These are phyloP conservation scores for Eucalyptus erythrocorys DNA, from an alignment of 345 rosid species.

Conservation along the genomic window DNA sequence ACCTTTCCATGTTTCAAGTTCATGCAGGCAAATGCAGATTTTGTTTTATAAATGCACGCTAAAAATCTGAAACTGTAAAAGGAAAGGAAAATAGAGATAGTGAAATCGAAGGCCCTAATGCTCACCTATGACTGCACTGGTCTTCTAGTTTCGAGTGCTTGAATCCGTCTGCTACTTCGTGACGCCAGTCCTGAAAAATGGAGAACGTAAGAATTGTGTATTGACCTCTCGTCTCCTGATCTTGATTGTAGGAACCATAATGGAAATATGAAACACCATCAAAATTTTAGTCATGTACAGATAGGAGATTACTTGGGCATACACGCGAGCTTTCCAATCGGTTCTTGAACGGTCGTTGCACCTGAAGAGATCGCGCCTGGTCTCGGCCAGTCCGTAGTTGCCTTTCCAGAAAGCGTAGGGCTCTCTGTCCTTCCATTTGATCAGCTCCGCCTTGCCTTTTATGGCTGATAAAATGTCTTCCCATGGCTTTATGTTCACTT, in stretches of 20 bases:
- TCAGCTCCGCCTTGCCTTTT: constrained; percentile 5
- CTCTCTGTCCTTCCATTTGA: constrained; percentile 14
- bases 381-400: constrained; percentile 14
- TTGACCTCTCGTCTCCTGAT: neutral
- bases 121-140: constrained; percentile 46
- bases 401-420: constrained; percentile 34
- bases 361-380: constrained; percentile 7
- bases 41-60: neutral
- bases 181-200: constrained; percentile 16
- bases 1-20: constrained; percentile 14
- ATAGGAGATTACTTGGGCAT: neutral
- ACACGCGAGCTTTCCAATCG: constrained; percentile 17
- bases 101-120: constrained; percentile 5
- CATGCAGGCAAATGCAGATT: neutral
- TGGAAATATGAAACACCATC: neutral
- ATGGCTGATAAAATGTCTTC: neutral
- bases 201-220: neutral
- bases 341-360: constrained; percentile 1
- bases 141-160: constrained; percentile 29
- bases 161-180: constrained; percentile 2
- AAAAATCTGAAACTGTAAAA: neutral
- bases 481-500: constrained; percentile 27
- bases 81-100: neutral
- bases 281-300: neutral
- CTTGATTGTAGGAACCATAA: neutral